Evolutionary conservation across 2,329 filamentous ascomycete species (phyloP), one percentile per base, ranked within the genome.

Genomic region (Dothidotthia symphoricarpi): DNA sequence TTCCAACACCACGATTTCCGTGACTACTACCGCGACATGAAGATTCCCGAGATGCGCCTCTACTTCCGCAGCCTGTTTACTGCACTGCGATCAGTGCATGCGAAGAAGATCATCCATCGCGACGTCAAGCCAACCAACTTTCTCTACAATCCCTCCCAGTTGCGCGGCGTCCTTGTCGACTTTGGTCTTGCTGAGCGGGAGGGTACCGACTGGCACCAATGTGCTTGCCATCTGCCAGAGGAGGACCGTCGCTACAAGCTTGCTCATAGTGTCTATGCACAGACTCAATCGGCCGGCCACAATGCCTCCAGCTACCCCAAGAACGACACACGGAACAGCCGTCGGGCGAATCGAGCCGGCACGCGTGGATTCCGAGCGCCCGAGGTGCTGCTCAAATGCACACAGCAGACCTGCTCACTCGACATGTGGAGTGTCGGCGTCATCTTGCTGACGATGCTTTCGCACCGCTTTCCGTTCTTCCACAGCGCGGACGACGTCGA

Each of bases 61-160:
- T 98, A 98, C 68, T 85, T 98, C 55, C 80, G 83, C 24, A 91
- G 86, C 29, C 77, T 98, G 4, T 93, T 98, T 63, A 86, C 83
- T 1, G 93, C 90, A 1, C 75, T 98, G 9, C 76, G 79, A 31
- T 85, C 86, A 27, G 90, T 96, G 4, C 93, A 98, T 66, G 77
- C 80, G 5, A 81, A 87, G 58, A 77, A 80, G 27, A 97, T 98
- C 43, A 78, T 98, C 14, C 93, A 98, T 63, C 83, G 90, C 48
- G 90, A 97, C 61, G 95, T 97, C 63, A 97, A 97, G 62, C 93
- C 93, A 5, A 98, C 94, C 15, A 97, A 97, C 62, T 97, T 97
- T 57, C 77, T 97, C 26, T 97, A 97, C 69, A 88, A 95, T 49
- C 87, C 88, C 0, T 72, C 81, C 9, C 81, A 83, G 28, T 81